These are phyloP conservation scores for Jatropha podagrica DNA, from an alignment of 441 rosid genomes.

Conservation along the genomic window DNA sequence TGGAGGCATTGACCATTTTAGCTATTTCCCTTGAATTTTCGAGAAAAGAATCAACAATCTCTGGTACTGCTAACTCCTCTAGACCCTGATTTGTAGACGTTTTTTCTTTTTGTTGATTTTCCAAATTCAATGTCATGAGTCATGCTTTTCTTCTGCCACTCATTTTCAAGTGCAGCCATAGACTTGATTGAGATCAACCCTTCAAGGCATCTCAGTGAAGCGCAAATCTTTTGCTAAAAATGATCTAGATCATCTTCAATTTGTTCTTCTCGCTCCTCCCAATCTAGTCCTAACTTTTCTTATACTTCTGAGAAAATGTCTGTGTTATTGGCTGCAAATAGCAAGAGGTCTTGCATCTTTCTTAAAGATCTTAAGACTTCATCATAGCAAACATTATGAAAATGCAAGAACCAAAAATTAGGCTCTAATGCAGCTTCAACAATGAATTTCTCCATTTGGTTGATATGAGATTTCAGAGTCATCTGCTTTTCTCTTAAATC, in stretches of 20 bases:
- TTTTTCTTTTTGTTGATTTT: background rate
- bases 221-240: constrained; percentile 39
- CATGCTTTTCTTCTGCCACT: constrained; percentile 38
- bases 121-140: constrained; percentile 51
- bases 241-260: constrained; percentile 39
- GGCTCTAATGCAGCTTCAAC: constrained; percentile 67
- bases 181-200: constrained; percentile 36
- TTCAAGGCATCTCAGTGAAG: constrained; percentile 44
- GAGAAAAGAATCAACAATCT: constrained; percentile 31
- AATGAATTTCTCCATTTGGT: constrained; percentile 40
- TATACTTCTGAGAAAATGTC: constrained; percentile 36
- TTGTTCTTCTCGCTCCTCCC: constrained; percentile 34
- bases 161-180: constrained; percentile 26
- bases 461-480: constrained; percentile 29
- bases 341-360: constrained; percentile 44
- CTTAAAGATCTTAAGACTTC: constrained; percentile 43
- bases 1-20: constrained; percentile 21
- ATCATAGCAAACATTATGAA: constrained; percentile 38
- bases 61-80: constrained; percentile 31
- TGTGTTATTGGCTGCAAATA: constrained; percentile 34
- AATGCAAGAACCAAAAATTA: constrained; percentile 57
- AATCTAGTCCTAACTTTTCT: constrained; percentile 21
- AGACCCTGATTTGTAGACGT: constrained; percentile 23
- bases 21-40: constrained; percentile 33
- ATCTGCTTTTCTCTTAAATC: constrained; percentile 36